Evolutionary conservation across 495 filamentous ascomycete genomes (phyloP).

Genomic region (Penicillium cataractarum): DNA sequence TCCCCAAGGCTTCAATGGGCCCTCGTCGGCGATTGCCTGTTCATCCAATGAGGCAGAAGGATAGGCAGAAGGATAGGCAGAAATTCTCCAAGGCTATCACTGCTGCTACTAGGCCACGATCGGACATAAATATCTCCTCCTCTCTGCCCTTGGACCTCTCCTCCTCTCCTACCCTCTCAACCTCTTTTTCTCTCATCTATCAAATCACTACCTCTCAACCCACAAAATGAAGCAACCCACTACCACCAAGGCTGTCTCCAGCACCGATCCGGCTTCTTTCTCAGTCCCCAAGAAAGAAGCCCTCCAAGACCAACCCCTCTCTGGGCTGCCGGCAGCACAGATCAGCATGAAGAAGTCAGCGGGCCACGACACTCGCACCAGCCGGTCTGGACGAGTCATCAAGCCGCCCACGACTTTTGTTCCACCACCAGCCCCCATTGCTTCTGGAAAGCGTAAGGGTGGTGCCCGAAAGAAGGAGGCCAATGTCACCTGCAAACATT

Average conservation of each 20-base stretch:
- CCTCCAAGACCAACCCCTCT: neutral
- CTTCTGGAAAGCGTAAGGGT: conserved; percentile 46
- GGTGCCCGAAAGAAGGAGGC: conserved; percentile 47
- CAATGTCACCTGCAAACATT: conserved; percentile 69
- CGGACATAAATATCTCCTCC: conserved; percentile 8
- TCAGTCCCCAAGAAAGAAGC: neutral
- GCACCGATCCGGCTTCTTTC: neutral
- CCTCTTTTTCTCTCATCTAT: conserved; percentile 5
- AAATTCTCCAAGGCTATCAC: neutral
- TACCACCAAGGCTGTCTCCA: neutral
- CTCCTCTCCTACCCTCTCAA: neutral
- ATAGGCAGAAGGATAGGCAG: neutral
- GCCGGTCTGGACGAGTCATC: conserved; percentile 22
- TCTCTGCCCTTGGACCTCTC: neutral
- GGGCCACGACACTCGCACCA: conserved; percentile 16
- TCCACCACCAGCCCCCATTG: conserved; percentile 2
- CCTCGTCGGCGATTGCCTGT: neutral
- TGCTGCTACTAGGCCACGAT: neutral
- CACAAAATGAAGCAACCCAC: neutral
- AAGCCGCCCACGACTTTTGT: conserved; percentile 16
- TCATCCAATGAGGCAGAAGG: neutral
- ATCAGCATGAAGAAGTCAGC: neutral
- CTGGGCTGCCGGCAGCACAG: neutral
- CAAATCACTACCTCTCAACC: neutral
- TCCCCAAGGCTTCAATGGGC: neutral